Percentiles rank a stretch among this genome's conserved stretches.
Evolutionary conservation across 2,329 filamentous ascomycete species (phyloP).

Genomic region (Colletotrichum godetiae): DNA sequence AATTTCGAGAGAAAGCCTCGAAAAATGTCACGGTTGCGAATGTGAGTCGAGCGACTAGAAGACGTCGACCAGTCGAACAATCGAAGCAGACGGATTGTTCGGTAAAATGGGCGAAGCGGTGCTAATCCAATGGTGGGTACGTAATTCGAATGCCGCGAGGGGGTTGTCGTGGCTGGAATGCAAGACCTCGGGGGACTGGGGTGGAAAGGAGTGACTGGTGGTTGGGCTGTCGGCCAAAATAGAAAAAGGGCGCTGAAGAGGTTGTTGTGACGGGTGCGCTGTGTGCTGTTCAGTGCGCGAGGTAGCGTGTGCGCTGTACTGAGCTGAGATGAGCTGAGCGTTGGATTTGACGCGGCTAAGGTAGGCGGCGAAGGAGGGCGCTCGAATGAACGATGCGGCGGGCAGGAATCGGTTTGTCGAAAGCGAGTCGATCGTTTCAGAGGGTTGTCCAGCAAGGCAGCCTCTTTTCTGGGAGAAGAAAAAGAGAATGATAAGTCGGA

Average conservation of each 20-base stretch:
- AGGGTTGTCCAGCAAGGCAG: conserved; percentile 36
- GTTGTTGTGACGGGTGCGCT: conserved; percentile 12
- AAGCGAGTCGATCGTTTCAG: conserved; percentile 23
- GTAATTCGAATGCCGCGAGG: conserved; percentile 30
- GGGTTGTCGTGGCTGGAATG: conserved; percentile 34
- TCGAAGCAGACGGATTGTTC: background rate
- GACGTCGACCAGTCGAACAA: background rate
- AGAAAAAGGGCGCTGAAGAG: conserved; percentile 9
- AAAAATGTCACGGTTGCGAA: background rate
- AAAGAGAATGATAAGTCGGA: conserved; percentile 24
- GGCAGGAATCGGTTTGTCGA: background rate
- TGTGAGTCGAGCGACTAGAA: conserved; percentile 3
- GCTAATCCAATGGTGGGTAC: conserved; percentile 6
- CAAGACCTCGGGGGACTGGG: conserved; percentile 15
- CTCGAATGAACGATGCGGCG: background rate
- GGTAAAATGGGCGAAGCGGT: background rate
- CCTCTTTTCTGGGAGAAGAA: conserved; percentile 26
- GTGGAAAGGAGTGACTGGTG: conserved; percentile 34
- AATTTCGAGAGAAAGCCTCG: conserved; percentile 9
- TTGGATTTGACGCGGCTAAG: background rate
- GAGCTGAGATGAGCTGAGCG: background rate
- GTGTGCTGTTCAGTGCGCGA: conserved; percentile 10
- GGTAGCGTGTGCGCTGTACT: conserved; percentile 16
- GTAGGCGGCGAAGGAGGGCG: conserved; percentile 7
- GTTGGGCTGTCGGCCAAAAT: conserved; percentile 20